These are phyloP conservation scores for Tricholoma saponaceum DNA, from an alignment of 768 basidiomycete genomes.

Conservation along the genomic window DNA sequence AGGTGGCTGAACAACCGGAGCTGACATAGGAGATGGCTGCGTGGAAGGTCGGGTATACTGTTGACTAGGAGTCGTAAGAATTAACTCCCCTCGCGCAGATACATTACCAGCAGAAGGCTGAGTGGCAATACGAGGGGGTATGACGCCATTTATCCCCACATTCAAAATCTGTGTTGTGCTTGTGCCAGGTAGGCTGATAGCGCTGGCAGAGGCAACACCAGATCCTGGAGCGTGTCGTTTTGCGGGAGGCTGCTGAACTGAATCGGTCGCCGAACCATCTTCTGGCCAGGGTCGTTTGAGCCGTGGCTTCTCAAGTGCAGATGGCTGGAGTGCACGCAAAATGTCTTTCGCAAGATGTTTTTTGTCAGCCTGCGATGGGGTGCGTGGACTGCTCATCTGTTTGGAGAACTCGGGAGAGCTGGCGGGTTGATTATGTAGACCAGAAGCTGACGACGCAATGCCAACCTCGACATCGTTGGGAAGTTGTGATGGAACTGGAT, in stretches of 20 bases:
- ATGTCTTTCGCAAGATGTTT: slow-evolving; percentile 54
- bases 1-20: background rate
- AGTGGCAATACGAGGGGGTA: background rate
- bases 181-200: background rate
- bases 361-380: slow-evolving; percentile 43
- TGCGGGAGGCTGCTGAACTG: slow-evolving; percentile 3
- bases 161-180: background rate
- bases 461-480: background rate
- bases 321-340: slow-evolving; percentile 43
- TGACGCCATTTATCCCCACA: background rate
- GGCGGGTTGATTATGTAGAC: background rate
- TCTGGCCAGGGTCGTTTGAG: slow-evolving; percentile 20
- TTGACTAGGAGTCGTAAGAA: background rate
- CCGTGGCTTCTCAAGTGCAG: background rate
- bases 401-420: background rate
- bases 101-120: background rate
- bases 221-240: slow-evolving; percentile 10
- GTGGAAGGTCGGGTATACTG: background rate
- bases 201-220: background rate
- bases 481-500: slow-evolving; percentile 6
- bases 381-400: slow-evolving; percentile 13
- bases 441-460: background rate
- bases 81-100: background rate
- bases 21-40: background rate
- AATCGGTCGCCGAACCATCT: background rate